Evolutionary conservation across 371 early-diverging fungal genomes (phyloP).

Genomic region (Zychaea mexicana): DNA sequence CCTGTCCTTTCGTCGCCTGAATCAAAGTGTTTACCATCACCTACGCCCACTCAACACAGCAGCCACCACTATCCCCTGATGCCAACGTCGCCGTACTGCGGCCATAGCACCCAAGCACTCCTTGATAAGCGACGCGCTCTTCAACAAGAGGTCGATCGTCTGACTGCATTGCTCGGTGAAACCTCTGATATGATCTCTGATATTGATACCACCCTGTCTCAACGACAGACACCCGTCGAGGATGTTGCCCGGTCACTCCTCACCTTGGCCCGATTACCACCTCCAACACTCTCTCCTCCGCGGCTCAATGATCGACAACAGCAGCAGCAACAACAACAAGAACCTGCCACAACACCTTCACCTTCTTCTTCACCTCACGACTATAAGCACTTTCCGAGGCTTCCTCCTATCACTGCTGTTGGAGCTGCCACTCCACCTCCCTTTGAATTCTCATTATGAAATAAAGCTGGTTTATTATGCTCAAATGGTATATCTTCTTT

Average conservation of each 20-base stretch:
- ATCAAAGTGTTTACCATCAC: conserved; percentile 3
- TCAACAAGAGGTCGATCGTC: conserved; percentile 57
- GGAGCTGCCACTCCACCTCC: conserved; percentile 9
- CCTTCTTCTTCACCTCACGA: neutral
- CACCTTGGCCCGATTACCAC: conserved; percentile 10
- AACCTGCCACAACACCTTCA: neutral
- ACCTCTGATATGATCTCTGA: conserved; percentile 54
- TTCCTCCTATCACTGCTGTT: conserved; percentile 15
- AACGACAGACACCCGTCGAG: conserved; percentile 9
- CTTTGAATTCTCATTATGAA: conserved; percentile 14
- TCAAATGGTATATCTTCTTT: no score
- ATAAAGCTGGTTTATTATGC: neutral
- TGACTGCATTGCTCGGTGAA: conserved; percentile 51
- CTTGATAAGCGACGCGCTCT: conserved; percentile 55
- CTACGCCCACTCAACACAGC: neutral
- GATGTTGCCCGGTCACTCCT: conserved; percentile 13
- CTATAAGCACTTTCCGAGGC: conserved; percentile 1
- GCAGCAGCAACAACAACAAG: neutral
- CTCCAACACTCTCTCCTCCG: conserved; percentile 1
- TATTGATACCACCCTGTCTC: conserved; percentile 48
- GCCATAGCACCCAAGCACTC: conserved; percentile 41
- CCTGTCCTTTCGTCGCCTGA: neutral
- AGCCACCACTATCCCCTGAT: neutral
- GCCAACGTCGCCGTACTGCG: conserved; percentile 6
- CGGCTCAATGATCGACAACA: neutral